These are phyloP conservation scores for Pythium vanterpoolii DNA, from an alignment of 352 stramenopile genomes.

Conservation along the genomic window DNA sequence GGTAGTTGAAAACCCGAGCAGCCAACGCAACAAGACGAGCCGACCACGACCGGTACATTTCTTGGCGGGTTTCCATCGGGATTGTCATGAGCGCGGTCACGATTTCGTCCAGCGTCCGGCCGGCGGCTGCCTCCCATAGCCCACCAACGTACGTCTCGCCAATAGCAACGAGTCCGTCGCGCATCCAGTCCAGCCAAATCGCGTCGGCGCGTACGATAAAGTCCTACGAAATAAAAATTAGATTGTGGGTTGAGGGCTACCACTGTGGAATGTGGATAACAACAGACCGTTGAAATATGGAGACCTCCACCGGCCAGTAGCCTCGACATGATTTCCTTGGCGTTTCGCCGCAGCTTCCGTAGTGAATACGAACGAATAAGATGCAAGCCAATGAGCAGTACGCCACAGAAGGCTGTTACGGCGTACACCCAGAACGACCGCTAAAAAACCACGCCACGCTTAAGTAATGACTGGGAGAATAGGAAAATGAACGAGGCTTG, in stretches of 20 bases:
- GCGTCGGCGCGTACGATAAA: conserved; percentile 76
- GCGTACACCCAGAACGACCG: conserved; percentile 81
- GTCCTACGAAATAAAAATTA: conserved; percentile 34
- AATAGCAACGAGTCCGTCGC: conserved; percentile 76
- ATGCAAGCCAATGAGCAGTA: conserved; percentile 54
- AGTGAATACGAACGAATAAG: conserved; percentile 75
- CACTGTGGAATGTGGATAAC: not conserved
- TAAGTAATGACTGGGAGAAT: not conserved
- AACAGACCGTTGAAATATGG: conserved; percentile 41
- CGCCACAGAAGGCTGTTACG: conserved; percentile 52
- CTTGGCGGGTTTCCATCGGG: conserved; percentile 71
- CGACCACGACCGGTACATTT: conserved; percentile 87
- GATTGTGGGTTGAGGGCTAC: not conserved
- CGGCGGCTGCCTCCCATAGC: conserved; percentile 58
- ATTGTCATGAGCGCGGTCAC: conserved; percentile 76
- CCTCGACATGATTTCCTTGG: conserved; percentile 72
- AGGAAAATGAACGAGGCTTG: not conserved
- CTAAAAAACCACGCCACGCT: conserved; percentile 23
- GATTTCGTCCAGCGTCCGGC: conserved; percentile 62
- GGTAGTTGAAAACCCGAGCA: conserved; percentile 75
- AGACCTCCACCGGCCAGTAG: conserved; percentile 64
- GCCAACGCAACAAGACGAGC: conserved; percentile 70
- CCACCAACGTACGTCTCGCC: conserved; percentile 79
- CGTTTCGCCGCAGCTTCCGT: conserved; percentile 56
- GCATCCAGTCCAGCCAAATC: conserved; percentile 88